These are phyloP conservation scores for Pseudonectria foliicola DNA, from an alignment of 2,329 filamentous ascomycete genomes.

Conservation along the genomic window DNA sequence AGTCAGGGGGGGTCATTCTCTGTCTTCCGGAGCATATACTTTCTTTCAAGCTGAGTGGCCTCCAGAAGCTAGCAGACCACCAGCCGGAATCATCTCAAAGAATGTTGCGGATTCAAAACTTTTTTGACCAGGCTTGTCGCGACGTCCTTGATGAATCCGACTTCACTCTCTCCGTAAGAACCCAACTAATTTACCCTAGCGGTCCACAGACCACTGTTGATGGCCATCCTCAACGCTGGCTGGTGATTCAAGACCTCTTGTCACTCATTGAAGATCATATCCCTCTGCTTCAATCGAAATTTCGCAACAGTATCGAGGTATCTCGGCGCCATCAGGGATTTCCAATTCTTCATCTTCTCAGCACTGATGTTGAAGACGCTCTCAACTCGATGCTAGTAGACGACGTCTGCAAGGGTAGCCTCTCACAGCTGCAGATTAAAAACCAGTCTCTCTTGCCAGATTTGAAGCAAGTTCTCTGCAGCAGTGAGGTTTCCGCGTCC, in stretches of 20 bases:
- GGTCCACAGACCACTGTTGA: constrained; percentile 43
- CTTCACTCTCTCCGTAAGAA: constrained; percentile 44
- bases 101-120: constrained; percentile 46
- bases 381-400: constrained; percentile 32
- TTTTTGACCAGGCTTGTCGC: constrained; percentile 41
- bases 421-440: constrained; percentile 9
- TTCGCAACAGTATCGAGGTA: constrained; percentile 40
- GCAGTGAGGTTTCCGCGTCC: background rate
- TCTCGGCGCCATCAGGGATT: constrained; percentile 36
- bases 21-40: constrained; percentile 56
- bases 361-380: constrained; percentile 37
- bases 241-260: constrained; percentile 34
- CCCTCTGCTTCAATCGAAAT: constrained; percentile 27
- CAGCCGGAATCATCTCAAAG: constrained; percentile 31
- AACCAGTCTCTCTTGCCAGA: background rate
- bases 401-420: constrained; percentile 31
- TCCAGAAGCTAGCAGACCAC: constrained; percentile 47
- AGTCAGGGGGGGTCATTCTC: constrained; percentile 45
- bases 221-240: constrained; percentile 47
- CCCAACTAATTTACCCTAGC: constrained; percentile 51
- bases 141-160: constrained; percentile 62
- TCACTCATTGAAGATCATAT: constrained; percentile 33
- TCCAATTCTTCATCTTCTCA: constrained; percentile 51
- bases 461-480: background rate
- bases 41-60: constrained; percentile 55